These are phyloP conservation scores for barrel medic (Medicago truncatula) DNA, from an alignment of 306 rosid genomes.

Conservation along the genomic window MtrunA17r5.0-ANR NC_053045.1:7142501-7143000, in stretches of 20 bases:
- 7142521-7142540: too few species aligned
- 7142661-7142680: neutral
- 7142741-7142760: neutral
- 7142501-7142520: neutral
- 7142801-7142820: neutral
- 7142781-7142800: neutral
- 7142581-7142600: too few species aligned
- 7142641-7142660: too few species aligned
- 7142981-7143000: conserved; percentile 25
- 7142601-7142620: too few species aligned
- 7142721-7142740: neutral
- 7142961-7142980: conserved; percentile 8
- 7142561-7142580: too few species aligned
- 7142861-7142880: conserved; percentile 10
- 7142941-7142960: neutral
- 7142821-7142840: conserved; percentile 11
- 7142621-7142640: too few species aligned
- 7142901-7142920: conserved; percentile 4
- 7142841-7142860: conserved; percentile 38
- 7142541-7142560: too few species aligned
- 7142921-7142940: conserved; percentile 22
- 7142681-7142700: neutral
- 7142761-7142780: conserved; percentile 37
- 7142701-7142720: neutral
- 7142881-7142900: neutral